Evolutionary conservation across 805 yeast genomes (phyloP), one percentile per base, ranked within the genome.

Genomic region (Myxozyma udenii): DNA sequence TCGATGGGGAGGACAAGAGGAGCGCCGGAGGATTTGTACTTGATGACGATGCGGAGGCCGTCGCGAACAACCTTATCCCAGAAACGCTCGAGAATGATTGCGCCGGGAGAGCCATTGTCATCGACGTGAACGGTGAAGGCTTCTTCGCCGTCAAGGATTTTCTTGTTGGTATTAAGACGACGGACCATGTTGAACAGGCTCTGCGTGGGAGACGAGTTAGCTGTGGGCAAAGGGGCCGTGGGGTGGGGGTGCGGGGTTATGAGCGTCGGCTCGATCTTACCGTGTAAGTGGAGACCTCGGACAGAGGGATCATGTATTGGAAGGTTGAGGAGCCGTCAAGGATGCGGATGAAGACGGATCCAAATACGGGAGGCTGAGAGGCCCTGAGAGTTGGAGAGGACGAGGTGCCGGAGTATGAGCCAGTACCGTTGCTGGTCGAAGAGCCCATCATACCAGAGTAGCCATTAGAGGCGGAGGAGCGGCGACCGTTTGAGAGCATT

Each of bases 1-100:
- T 57, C 61, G 40, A 57, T 57, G 11, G 61, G 61, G 26, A 57
- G 38, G 12, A 24, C 11, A n/a, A 21, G 18, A 35, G 24, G 30
- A 11, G 47, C 42, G 22, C 44, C 25, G 7, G 46, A 46, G 18
- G 53, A 46, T 14, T 47, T 44, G 48, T 49, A 55, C 21, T 19
- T 24, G 28, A 57, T 42, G 19, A 57, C 26, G 40, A 57, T 43
- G 7, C 51, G 48, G 28, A 57, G 48, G 23, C 61, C 61, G 44
- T 57, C 61, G 40, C 60, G 53, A 19, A 57, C 61, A 40, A 57
- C 49, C n/a, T 45, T 42, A 35, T 55, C 58, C 61, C 61, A 57
- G 52, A 51, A 56, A 11, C 58, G 50, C 46, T 57, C 58, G 41
- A 57, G 55, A 37, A 57, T 55, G 54, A 55, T 30, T 2, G 61